Evolutionary conservation across 2,329 filamentous ascomycete genomes (phyloP), one percentile per base, ranked within the genome.

Genomic region (Davidsoniella eucalypti): DNA sequence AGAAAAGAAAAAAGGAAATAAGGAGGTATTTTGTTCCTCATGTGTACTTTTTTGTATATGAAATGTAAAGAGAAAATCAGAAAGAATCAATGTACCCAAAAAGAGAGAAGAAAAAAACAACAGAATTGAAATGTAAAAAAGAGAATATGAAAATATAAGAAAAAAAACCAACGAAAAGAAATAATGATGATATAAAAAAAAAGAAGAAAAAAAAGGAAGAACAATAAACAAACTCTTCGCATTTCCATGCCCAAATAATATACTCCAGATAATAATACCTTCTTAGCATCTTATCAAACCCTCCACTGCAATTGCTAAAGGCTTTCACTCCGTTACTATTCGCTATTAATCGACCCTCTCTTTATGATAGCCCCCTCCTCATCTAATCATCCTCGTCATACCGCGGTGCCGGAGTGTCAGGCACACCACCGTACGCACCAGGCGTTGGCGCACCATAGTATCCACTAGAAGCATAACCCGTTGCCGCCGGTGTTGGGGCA

Each of bases 401-500:
- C 54, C 68, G 63, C 39, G 72, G 73, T 17, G 76, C 78, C 25
- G 79, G 76, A 16, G 76, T 80, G 61, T 78, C 78, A 1, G 75
- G 69, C 25, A 70, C 69, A 10, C 69, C 67, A 25, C 64, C 67
- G 51, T 72, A 75, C 4, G 79, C 79, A 2, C 76, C 78, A 52
- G 78, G 78, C n/a, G 78, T 82, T 1, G 78, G 76, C 18, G 78
- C 79, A 26, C 72, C 68, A 53, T 76, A 78, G 54, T 73, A 74
- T 43, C 47, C 47, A 14, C 63, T 67, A 57, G 67, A 56, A 60
- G 69, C 44, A 50, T 63, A 60, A n/a, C 76, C 76, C 46, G 73
- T 76, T 1, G 77, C 80, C 23, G 76, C 80, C 0, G 83, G 83
- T 0, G 83, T 87, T 0, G 82, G 81, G 14, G 82, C 83, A 51